Base-by-base conservation (phyloP, 768 basidiomycete genomes). In the Symmetrospora coprosmae region DNA sequence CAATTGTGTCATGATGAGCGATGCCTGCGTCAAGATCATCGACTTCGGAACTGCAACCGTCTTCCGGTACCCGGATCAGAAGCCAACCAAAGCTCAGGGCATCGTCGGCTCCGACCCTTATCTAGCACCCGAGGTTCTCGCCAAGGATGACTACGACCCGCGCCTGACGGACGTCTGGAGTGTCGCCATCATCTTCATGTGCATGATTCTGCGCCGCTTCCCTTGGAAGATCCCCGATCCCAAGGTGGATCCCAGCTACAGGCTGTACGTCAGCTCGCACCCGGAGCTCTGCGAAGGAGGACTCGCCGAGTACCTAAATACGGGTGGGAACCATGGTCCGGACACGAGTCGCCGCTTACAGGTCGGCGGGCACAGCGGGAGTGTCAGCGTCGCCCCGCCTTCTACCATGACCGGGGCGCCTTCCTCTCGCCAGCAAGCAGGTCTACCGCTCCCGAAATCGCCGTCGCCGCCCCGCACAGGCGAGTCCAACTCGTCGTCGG, bases 21-120 rank as follows among this genome's bases (percentile, higher is more conserved):
- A 84, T 70, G 89, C 96, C 70, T 80, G 94, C 66, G 87, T 99
- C 76, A 99, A 99, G 73, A 80, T 99, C 66, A 99, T 99, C 75
- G 94, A 99, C 74, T 99, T 99, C 75, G 94, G 94, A 51, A 99
- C 94, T 4, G 94, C 94, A n/a, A 90, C 90, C 65, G 91, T 99
- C 62, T 99, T 99, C 75, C 89, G 94, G 67, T 99, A 97, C 70
- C 94, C 94, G 0, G 92, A 90, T 17, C 67, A 89, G 73, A 80
- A 80, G 63, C 78, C 77, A 50, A 76, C 85, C 65, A 78, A 76
- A 55, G 88, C 91, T 7, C 82, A 83, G 6, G 94, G 94, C 19
- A 79, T 97, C 53, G 94, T 97, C 56, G 94, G 94, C 46, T 89
- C 87, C 49, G 94, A 97, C 75, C 94, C 94, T 21, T 97, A 97